Evolutionary conservation across 176 grass and related monocot genomes (phyloP).

Genomic region (Thalia dealbata): DNA sequence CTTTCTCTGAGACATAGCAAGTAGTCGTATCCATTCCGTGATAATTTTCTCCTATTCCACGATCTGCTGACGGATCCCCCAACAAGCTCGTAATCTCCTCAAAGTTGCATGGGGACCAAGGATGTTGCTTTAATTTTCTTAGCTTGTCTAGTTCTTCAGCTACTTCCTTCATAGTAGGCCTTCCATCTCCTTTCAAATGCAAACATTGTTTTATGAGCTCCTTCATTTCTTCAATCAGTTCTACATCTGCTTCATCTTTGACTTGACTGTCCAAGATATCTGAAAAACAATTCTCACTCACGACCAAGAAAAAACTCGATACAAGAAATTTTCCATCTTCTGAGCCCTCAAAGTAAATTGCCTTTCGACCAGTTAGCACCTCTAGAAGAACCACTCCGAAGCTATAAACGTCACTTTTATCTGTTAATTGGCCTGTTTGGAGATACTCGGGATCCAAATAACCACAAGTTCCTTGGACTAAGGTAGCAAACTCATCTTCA

Average conservation of each 20-base stretch:
- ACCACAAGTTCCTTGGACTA: conserved; percentile 4
- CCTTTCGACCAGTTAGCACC: background rate
- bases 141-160: background rate
- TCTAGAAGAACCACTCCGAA: conserved; percentile 6
- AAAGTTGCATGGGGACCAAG: background rate
- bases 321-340: background rate
- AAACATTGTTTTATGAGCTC: background rate
- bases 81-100: too few relatives aligned
- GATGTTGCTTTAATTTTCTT: background rate
- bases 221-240: background rate
- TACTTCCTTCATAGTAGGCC: conserved; percentile 7
- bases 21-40: too few relatives aligned
- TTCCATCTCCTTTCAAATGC: background rate
- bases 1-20: too few relatives aligned
- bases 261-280: background rate
- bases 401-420: conserved; percentile 15
- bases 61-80: too few relatives aligned
- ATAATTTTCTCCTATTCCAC: too few relatives aligned
- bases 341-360: background rate
- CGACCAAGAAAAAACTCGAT: background rate
- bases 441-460: conserved; percentile 6
- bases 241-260: background rate
- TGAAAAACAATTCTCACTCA: background rate
- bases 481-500: background rate
- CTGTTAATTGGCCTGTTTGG: background rate